phyloP scores from a whole-genome alignment of 345 rosid genomes.

The Eucalyptus virginea region DNA sequence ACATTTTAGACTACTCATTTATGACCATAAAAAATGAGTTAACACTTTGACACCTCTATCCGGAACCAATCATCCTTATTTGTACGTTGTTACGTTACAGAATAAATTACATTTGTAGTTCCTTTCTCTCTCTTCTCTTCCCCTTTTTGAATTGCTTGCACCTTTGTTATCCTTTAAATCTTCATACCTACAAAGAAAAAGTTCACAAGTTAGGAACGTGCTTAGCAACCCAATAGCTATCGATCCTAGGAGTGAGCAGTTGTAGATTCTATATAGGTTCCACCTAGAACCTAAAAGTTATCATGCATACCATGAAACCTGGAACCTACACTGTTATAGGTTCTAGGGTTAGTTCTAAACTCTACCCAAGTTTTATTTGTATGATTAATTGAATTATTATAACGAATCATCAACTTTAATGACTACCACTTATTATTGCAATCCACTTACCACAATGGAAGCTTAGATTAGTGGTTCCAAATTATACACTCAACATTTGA shows the following conservation, averaged over 20 bases:
- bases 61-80: background rate
- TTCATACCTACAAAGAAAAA: background rate
- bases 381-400: no score
- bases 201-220: background rate
- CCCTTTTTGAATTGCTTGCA: background rate
- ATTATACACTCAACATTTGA: no score
- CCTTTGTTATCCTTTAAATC: background rate
- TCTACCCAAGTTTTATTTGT: no score
- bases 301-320: no score
- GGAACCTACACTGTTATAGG: rapidly evolving
- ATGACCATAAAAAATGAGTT: background rate
- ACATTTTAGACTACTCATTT: background rate
- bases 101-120: background rate
- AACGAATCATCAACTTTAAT: no score
- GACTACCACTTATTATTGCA: rapidly evolving
- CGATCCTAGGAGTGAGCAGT: no score
- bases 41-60: background rate
- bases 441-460: no score
- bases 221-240: background rate
- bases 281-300: rapidly evolving
- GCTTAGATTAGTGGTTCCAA: no score
- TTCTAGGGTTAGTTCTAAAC: no score
- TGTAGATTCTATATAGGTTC: no score
- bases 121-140: background rate
- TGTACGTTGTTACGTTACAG: background rate